Conservation (phyloP, 768 basidiomycete species). For the Psilocybe tampanensis region DNA sequence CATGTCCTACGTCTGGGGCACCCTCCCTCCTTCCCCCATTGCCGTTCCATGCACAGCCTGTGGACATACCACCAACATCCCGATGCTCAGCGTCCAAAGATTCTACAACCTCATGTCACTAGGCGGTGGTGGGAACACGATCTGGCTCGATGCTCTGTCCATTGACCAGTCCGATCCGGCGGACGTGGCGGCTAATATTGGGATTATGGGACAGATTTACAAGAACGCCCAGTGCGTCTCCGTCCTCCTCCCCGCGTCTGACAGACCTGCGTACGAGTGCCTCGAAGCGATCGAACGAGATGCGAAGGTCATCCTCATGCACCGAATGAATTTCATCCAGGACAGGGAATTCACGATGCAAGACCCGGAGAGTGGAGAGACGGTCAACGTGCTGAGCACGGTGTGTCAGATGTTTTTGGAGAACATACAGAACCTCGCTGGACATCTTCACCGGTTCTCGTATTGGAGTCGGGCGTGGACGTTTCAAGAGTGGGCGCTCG, state of each 20-base stretch:
- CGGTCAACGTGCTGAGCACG: not conserved
- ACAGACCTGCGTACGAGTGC: slow-evolving; percentile 2
- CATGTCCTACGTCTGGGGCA: slow-evolving; percentile 11
- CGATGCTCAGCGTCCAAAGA: slow-evolving; percentile 5
- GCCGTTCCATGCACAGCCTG: slow-evolving; percentile 2
- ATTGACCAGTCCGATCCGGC: slow-evolving; percentile 3
- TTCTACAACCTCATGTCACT: slow-evolving; percentile 5
- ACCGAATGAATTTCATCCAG: not conserved
- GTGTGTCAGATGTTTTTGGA: slow-evolving; percentile 2
- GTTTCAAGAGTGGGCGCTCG: slow-evolving; percentile 12
- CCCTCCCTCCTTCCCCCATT: not conserved
- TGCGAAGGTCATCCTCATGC: not conserved
- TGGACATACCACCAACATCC: slow-evolving; percentile 1
- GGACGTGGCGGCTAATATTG: not conserved
- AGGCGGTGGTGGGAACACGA: slow-evolving; percentile 2
- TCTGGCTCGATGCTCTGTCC: slow-evolving; percentile 10
- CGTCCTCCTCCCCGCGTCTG: slow-evolving; percentile 6
- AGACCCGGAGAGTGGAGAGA: not conserved
- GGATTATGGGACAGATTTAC: slow-evolving; percentile 7
- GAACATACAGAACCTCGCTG: not conserved
- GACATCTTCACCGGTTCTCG: not conserved
- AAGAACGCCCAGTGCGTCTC: slow-evolving; percentile 8
- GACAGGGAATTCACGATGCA: slow-evolving; percentile 1
- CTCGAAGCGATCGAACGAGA: slow-evolving; percentile 1
- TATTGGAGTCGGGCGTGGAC: slow-evolving; percentile 11